A percentile compares a stretch with the other conserved stretches of the same genome.
Conservation (phyloP, 352 stramenopile genomes). For the Phytophthora pistaciae region DNA sequence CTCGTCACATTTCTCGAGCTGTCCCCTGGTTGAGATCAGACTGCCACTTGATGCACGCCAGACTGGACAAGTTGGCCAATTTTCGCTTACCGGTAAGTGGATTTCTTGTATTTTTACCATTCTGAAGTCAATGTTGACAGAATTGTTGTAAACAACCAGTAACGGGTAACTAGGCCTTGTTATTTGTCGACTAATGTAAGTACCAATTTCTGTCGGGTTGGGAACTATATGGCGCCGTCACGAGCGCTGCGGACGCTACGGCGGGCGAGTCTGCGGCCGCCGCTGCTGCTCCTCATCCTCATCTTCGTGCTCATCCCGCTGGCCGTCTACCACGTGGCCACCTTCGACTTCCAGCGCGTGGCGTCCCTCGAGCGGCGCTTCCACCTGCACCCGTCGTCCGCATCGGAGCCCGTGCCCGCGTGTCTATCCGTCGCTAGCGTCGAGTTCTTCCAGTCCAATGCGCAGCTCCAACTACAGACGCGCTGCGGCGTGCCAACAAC, state of each 20-base stretch:
- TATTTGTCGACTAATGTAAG: too few species aligned
- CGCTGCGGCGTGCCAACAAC: conserved; percentile 1
- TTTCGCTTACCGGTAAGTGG: too few species aligned
- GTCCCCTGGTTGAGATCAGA: too few species aligned
- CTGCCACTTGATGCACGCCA: too few species aligned
- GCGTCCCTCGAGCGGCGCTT: conserved; percentile 4
- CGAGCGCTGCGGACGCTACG: background rate
- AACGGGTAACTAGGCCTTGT: too few species aligned
- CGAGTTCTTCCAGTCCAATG: background rate
- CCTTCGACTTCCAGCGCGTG: conserved; percentile 34
- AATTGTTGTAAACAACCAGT: too few species aligned
- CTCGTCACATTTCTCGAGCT: too few species aligned
- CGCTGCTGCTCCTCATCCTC: conserved; percentile 37
- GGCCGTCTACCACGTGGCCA: conserved; percentile 41
- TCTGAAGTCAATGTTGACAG: too few species aligned
- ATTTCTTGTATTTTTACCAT: too few species aligned
- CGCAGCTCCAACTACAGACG: conserved; percentile 13
- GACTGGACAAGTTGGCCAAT: too few species aligned
- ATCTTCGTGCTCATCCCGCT: conserved; percentile 45
- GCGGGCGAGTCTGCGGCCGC: background rate
- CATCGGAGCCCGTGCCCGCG: conserved; percentile 2
- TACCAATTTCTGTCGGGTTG: too few species aligned
- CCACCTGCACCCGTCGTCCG: background rate
- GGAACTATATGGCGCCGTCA: too few species aligned
- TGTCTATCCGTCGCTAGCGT: conserved; percentile 36